Conservation (phyloP, 495 filamentous ascomycete species). For the Penicillium alfredii region DNA sequence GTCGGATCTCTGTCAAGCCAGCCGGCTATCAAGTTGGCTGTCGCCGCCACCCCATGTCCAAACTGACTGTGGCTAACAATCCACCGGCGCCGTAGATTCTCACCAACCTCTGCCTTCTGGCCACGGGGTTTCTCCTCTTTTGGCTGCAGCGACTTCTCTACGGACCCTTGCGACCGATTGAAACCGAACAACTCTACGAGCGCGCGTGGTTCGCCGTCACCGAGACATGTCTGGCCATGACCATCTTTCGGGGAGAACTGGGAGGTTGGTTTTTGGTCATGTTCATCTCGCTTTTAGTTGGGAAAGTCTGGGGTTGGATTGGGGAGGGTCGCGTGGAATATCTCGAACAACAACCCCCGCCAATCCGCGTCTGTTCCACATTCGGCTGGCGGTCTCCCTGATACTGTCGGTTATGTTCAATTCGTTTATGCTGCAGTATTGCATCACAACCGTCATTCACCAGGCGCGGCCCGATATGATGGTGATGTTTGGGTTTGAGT, state of each 20-base stretch:
- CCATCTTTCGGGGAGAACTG: constrained; percentile 93
- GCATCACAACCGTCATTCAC: constrained; percentile 71
- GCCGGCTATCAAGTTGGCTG: too few species aligned
- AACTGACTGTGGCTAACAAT: too few species aligned
- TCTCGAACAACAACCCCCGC: constrained; percentile 92
- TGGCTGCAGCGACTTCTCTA: constrained; percentile 87
- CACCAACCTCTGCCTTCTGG: constrained; percentile 76
- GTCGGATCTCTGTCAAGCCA: too few species aligned
- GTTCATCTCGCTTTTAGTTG: constrained; percentile 87
- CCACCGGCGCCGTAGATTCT: constrained; percentile 62
- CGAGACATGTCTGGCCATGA: constrained; percentile 96
- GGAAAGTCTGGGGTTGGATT: constrained; percentile 98
- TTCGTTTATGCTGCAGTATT: constrained; percentile 69
- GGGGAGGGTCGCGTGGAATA: constrained; percentile 90
- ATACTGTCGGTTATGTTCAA: constrained; percentile 71
- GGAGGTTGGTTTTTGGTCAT: constrained; percentile 92
- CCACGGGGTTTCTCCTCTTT: constrained; percentile 70
- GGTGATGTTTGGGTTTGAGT: constrained; percentile 99
- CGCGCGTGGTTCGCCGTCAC: constrained; percentile 96
- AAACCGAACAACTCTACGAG: constrained; percentile 95
- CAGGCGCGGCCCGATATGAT: constrained; percentile 94
- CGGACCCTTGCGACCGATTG: constrained; percentile 83
- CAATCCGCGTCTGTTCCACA: constrained; percentile 85
- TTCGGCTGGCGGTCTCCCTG: constrained; percentile 71
- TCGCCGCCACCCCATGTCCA: too few species aligned